Base-by-base conservation (phyloP, 208 protist species). In the Trypanosoma caninum region DNA sequence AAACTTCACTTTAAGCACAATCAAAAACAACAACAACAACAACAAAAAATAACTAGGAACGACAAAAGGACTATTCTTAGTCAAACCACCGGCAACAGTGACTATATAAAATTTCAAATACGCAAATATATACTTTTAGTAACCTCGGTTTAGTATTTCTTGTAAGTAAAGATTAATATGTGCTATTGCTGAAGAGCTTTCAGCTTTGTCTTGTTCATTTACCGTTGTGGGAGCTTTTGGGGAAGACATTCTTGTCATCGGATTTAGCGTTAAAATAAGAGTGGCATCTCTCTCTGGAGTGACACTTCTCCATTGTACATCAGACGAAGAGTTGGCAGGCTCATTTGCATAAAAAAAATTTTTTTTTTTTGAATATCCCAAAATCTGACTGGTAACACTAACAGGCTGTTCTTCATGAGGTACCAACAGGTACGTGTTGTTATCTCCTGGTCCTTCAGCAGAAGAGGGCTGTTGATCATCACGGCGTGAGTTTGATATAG, bases 101-200 rank as follows among this genome's bases (percentile, higher is more conserved):
- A 8, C 8, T 33, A 22, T 22, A 46, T 59, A 41, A 13, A 61
- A 51, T 22, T 14, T n/a, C n/a, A n/a, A n/a, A n/a, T n/a, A n/a
- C n/a, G n/a, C n/a, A 33, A 34, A 31, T 14, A 22, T 35, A 62
- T 0, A 37, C 18, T 25, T 2, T 57, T 30, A 65, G 41, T 58
- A 51, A 35, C 18, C 48, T 22, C 59, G 31, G 16, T 34, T 65
- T 9, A 65, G 59, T 41, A 65, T 65, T 37, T 65, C 59, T 1
- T 65, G 59, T 20, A 65, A 41, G n/a, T 50, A 50, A 57, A 20
- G 38, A 40, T 65, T 65, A 14, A 65, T 50, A 22, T 30, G n/a
- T 48, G 38, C 38, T 42, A 65, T 65, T 28, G 41, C 41, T 16
- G 59, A 18, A 23, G 48, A 27, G 28, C 8, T 48, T 31, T 58